Evolutionary conservation across 305 asterid species (phyloP).

Genomic region (Striga hermonthica): DNA sequence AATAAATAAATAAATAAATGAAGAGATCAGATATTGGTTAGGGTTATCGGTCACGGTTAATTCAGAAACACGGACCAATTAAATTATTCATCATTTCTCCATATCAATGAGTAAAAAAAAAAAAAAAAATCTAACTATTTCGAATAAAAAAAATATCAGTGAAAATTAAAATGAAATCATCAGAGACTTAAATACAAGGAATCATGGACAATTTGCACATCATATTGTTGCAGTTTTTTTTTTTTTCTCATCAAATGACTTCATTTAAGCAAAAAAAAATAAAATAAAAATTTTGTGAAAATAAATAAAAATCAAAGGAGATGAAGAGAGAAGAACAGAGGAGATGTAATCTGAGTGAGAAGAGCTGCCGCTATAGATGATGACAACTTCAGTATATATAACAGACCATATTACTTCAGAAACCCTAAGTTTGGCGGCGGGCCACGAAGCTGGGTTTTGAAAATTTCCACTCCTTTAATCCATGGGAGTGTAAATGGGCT

Average conservation of each 20-base stretch:
- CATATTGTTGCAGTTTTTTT: constrained; percentile 78
- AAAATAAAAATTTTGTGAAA: too few species aligned
- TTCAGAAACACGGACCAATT: constrained; percentile 94
- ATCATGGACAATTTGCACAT: constrained; percentile 46
- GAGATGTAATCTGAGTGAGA: not conserved
- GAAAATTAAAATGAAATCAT: constrained; percentile 36
- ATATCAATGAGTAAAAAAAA: not conserved
- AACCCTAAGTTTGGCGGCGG: too few species aligned
- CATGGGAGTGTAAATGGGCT: too few species aligned
- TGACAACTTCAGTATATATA: too few species aligned
- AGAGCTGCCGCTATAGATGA: not conserved
- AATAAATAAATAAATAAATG: too few species aligned
- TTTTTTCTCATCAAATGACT: constrained; percentile 56
- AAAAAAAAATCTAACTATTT: not conserved
- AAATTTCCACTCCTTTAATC: too few species aligned
- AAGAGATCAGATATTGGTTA: constrained; percentile 41
- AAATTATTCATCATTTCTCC: constrained; percentile 53
- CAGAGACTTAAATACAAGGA: constrained; percentile 80
- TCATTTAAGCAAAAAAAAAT: not conserved
- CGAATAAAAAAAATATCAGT: not conserved
- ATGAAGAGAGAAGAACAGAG: not conserved
- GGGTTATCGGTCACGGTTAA: constrained; percentile 45
- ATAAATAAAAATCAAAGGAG: too few species aligned
- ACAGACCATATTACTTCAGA: too few species aligned
- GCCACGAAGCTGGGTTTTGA: too few species aligned